Evolutionary conservation across 176 grass and related monocot genomes (phyloP), one percentile per base, ranked within the genome.

Genomic region (Musa itinerans): DNA sequence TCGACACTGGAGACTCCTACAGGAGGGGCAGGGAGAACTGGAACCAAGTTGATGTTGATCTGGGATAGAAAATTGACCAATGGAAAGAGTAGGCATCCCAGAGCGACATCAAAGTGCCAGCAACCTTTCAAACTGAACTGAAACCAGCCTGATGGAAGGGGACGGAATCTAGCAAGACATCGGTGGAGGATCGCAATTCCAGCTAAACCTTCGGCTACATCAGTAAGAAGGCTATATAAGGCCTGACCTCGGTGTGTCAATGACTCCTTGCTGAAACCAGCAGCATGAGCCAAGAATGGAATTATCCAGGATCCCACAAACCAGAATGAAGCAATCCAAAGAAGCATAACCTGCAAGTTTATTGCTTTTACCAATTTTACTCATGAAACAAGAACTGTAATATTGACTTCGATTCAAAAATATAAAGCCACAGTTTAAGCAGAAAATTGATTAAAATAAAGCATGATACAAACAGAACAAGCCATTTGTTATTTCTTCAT

Each of bases 271-370:
- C 86, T 91, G 81, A 92, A 94, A 55, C 90, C 95, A 76, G 86
- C 86, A 51, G 80, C 83, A 86, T 94, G 95, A 76, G 88, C 95
- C 61, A 94, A 80, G 81, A 99, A 94, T 17, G 95, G 95, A 50
- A 99, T 87, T 83, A 99, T 94, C 95, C 90, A 99, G 65, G 95
- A 99, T 81, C 95, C 95, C 54, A 92, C 95, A 63, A 94, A 79
- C 95, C 95, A 99, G 85, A 98, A 99, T 52, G 95, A 87, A 67
- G 88, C 86, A 63, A 99, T 87, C 95, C 95, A 94, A 59, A 92
- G 80, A 80, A 99, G 80, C 95, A 99, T 99, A 52, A 99, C 88
- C 95, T 99, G 86, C 12, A 74, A 80, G 65, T 20, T 15, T 20
- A 73, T 53, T 14, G 16, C 22, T 54, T 14, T 67, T 54, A 62